phyloP scores from a whole-genome alignment of 805 yeast species.

The Wickerhamiella bombiphila region DNA sequence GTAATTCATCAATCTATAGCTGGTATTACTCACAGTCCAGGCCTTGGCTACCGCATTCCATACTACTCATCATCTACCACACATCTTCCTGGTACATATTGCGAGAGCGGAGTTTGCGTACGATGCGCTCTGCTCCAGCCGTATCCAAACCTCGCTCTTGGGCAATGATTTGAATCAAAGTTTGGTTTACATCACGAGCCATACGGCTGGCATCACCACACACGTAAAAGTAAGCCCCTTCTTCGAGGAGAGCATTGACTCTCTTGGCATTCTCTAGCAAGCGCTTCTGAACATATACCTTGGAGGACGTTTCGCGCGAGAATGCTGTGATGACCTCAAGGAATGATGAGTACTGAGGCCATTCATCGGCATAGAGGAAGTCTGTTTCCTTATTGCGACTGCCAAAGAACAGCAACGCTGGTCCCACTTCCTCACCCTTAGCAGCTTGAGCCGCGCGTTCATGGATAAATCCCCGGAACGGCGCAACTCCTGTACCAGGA shows the following conservation, averaged over 20 bases:
- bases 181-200: slow-evolving; percentile 84
- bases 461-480: slow-evolving; percentile 87
- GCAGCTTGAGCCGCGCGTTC: slow-evolving; percentile 55
- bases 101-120: slow-evolving; percentile 64
- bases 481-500: slow-evolving; percentile 98
- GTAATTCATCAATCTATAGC: too few species aligned
- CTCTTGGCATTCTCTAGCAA: slow-evolving; percentile 34
- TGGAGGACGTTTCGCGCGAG: slow-evolving; percentile 51
- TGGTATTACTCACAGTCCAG: too few species aligned
- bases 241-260: slow-evolving; percentile 37
- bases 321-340: slow-evolving; percentile 64
- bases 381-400: slow-evolving; percentile 71
- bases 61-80: slow-evolving; percentile 70
- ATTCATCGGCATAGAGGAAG: slow-evolving; percentile 75
- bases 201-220: slow-evolving; percentile 94
- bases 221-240: slow-evolving; percentile 81
- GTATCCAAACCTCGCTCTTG: slow-evolving; percentile 47
- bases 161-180: slow-evolving; percentile 49
- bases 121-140: slow-evolving; percentile 59
- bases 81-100: slow-evolving; percentile 95
- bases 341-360: slow-evolving; percentile 47
- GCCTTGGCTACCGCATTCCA: too few species aligned
- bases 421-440: slow-evolving; percentile 46
- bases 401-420: slow-evolving; percentile 69
- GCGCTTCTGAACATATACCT: slow-evolving; percentile 76